These are phyloP conservation scores for Camellia lanceoleosa DNA, from an alignment of 148 eudicot genomes.

Conservation along the genomic window DNA sequence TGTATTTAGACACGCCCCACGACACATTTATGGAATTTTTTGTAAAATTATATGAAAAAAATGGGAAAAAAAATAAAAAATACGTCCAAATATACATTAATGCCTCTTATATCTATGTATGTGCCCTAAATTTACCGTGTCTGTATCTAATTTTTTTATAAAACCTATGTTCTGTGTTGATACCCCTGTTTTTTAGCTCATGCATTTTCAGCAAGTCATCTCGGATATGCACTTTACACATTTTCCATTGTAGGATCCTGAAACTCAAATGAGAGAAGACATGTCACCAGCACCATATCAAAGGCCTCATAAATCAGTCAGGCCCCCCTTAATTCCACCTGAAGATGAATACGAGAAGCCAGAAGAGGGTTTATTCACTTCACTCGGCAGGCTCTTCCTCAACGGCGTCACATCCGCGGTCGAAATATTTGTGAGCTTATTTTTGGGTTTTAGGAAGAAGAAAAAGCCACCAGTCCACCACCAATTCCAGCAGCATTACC, in stretches of 20 bases:
- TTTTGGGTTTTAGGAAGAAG: conserved; percentile 45
- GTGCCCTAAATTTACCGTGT: too few relatives aligned
- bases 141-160: too few relatives aligned
- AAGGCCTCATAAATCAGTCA: conserved; percentile 41
- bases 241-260: conserved; percentile 31
- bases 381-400: conserved; percentile 53
- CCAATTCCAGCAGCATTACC: conserved; percentile 32
- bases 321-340: conserved; percentile 54
- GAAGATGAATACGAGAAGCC: conserved; percentile 59
- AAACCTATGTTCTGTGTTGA: too few relatives aligned
- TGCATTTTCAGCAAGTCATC: background rate
- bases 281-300: conserved; percentile 47
- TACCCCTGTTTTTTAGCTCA: background rate
- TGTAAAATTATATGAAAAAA: too few relatives aligned
- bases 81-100: too few relatives aligned
- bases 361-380: conserved; percentile 57
- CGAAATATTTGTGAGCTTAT: conserved; percentile 52
- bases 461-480: conserved; percentile 16
- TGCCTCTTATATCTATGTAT: too few relatives aligned
- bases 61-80: too few relatives aligned
- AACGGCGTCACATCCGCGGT: conserved; percentile 48
- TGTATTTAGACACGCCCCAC: too few relatives aligned
- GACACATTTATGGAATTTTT: too few relatives aligned
- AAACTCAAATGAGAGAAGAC: conserved; percentile 26
- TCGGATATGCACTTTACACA: background rate